Conservation (phyloP, 1,139 yeast species). For the Protomyces arabidopsidicola region DNA sequence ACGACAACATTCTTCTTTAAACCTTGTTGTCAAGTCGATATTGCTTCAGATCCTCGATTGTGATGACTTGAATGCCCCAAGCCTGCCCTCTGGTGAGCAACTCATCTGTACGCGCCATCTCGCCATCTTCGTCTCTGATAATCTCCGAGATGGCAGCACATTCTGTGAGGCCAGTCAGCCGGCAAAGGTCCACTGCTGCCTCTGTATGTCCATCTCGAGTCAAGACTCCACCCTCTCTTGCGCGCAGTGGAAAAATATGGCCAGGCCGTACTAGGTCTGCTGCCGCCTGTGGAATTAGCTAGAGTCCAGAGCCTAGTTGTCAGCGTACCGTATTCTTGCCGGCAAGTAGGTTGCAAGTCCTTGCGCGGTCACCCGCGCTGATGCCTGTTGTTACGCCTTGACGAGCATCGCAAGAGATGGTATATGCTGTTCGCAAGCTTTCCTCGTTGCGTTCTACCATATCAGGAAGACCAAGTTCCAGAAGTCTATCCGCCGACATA, state of each 20-base stretch:
- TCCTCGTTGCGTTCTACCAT: conserved; percentile 68
- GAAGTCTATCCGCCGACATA: conserved; percentile 70
- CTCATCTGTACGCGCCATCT: conserved; percentile 91
- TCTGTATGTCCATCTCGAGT: conserved; percentile 96
- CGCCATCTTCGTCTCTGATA: conserved; percentile 87
- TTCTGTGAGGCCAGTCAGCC: conserved; percentile 69
- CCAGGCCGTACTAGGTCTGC: conserved; percentile 84
- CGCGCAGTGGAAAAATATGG: conserved; percentile 86
- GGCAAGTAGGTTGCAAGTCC: conserved; percentile 72
- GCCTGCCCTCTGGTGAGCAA: conserved; percentile 65
- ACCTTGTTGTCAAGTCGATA: conserved; percentile 37
- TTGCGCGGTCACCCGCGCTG: conserved; percentile 87
- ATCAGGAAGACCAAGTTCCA: conserved; percentile 68
- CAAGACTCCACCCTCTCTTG: conserved; percentile 76
- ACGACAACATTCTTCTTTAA: background rate
- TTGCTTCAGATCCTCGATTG: conserved; percentile 70
- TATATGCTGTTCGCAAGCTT: conserved; percentile 95
- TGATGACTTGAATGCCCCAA: conserved; percentile 65
- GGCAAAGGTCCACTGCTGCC: conserved; percentile 67
- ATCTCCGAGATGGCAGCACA: conserved; percentile 93
- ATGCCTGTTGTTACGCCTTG: conserved; percentile 95
- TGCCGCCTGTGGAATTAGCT: background rate
- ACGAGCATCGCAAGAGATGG: conserved; percentile 78
- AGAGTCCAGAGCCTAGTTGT: background rate
- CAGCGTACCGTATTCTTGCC: conserved; percentile 43